A percentile compares a stretch with the other conserved stretches of the same genome.
Evolutionary conservation across 352 stramenopile species (phyloP).

Genomic region (Thraustochytrium striatum): DNA sequence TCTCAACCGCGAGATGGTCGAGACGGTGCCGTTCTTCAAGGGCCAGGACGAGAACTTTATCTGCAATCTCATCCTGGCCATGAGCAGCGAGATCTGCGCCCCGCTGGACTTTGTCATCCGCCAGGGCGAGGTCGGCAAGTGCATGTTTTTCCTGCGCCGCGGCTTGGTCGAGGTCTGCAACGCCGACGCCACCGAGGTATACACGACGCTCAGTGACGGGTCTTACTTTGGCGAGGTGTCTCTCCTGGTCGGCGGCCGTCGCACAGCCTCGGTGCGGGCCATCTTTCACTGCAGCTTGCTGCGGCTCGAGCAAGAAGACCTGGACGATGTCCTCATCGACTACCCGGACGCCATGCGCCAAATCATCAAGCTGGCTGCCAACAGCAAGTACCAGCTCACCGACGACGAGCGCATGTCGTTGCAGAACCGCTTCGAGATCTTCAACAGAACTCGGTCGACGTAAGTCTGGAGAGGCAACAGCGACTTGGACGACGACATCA

Average conservation of each 20-base stretch:
- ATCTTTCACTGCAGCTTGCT: slow-evolving; percentile 41
- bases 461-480: too few relatives aligned
- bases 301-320: slow-evolving; percentile 35
- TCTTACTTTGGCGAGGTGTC: slow-evolving; percentile 44
- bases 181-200: slow-evolving; percentile 36
- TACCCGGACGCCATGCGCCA: slow-evolving; percentile 19
- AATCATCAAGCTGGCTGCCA: slow-evolving; percentile 29
- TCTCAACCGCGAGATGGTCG: slow-evolving; percentile 13
- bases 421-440: slow-evolving; percentile 23
- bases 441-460: too few relatives aligned
- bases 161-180: slow-evolving; percentile 45
- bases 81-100: slow-evolving; percentile 34
- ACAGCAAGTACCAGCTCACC: slow-evolving; percentile 32
- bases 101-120: slow-evolving; percentile 41
- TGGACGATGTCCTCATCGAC: slow-evolving; percentile 29
- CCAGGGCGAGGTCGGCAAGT: slow-evolving; percentile 38
- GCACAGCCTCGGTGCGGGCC: slow-evolving; percentile 32
- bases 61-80: slow-evolving; percentile 26
- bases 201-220: slow-evolving; percentile 33
- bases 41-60: slow-evolving; percentile 44
- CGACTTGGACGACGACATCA: too few relatives aligned
- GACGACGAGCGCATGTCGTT: slow-evolving; percentile 18
- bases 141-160: slow-evolving; percentile 32
- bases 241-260: slow-evolving; percentile 7
- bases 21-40: slow-evolving; percentile 33